A percentile compares a stretch with the other conserved stretches of the same genome.
phyloP scores from a whole-genome alignment of 352 stramenopile species.

The Phytophthora ramorum region DNA sequence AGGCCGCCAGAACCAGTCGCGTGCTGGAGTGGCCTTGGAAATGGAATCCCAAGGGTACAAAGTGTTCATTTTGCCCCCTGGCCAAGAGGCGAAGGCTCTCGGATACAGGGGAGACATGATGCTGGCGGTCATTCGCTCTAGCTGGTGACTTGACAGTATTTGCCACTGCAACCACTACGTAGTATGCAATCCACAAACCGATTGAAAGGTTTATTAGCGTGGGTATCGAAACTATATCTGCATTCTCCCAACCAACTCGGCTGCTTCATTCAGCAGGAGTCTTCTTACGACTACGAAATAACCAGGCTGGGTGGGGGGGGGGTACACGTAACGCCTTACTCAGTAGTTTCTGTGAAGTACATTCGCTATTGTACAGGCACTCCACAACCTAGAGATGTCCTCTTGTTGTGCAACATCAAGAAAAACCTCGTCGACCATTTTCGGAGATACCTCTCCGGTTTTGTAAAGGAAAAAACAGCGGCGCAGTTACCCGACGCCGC shows the following conservation, averaged over 20 bases:
- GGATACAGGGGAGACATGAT: conserved; percentile 71
- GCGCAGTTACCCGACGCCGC: neutral
- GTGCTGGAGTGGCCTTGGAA: conserved; percentile 59
- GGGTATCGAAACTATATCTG: neutral
- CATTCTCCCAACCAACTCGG: neutral
- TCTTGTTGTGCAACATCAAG: neutral
- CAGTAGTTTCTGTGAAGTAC: conserved; percentile 2
- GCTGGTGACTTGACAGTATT: conserved; percentile 18
- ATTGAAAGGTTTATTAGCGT: neutral
- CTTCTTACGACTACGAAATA: neutral
- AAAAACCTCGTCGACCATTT: neutral
- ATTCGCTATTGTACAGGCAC: neutral
- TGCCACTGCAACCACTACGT: neutral
- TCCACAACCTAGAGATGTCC: neutral
- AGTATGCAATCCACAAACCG: neutral
- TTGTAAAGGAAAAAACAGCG: neutral
- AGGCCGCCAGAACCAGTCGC: conserved; percentile 43
- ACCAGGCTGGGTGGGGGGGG: no score
- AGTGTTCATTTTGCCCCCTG: conserved; percentile 74
- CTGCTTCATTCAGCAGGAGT: neutral
- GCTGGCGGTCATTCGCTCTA: conserved; percentile 68
- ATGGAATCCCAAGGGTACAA: conserved; percentile 73
- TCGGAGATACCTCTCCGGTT: neutral
- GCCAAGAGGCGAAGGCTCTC: conserved; percentile 51
- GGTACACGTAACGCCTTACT: neutral